phyloP scores from a whole-genome alignment of 2,329 filamentous ascomycete species.

The Penicillium sp. region DNA sequence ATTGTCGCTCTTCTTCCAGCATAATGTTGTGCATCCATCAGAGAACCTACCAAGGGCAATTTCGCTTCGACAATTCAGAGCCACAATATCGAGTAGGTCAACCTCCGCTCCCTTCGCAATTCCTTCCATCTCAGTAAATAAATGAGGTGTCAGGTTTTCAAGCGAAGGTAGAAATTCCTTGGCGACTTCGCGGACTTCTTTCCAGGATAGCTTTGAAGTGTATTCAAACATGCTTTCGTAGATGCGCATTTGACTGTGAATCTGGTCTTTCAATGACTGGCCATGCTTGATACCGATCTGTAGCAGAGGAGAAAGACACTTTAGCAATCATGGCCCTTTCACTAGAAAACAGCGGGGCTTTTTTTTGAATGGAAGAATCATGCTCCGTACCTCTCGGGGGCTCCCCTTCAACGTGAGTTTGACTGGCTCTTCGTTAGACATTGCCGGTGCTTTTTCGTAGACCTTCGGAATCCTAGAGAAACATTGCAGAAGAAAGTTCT shows the following conservation, averaged over 20 bases:
- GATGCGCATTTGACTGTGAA: conserved; percentile 53
- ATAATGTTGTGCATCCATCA: conserved; percentile 64
- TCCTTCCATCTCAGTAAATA: conserved; percentile 57
- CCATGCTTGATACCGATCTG: conserved; percentile 60
- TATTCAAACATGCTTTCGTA: conserved; percentile 56
- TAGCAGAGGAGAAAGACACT: background rate
- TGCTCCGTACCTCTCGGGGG: conserved; percentile 34
- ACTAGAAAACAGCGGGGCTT: background rate
- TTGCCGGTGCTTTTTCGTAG: conserved; percentile 42
- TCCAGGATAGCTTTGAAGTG: conserved; percentile 56
- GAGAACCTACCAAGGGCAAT: conserved; percentile 63
- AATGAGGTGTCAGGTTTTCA: conserved; percentile 42
- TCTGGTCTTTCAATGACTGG: conserved; percentile 44
- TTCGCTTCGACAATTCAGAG: conserved; percentile 65
- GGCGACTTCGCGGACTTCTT: conserved; percentile 53
- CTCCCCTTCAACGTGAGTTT: conserved; percentile 35
- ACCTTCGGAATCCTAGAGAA: too few species aligned
- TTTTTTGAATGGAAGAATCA: background rate
- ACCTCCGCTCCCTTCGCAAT: conserved; percentile 60
- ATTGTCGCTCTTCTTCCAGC: conserved; percentile 53
- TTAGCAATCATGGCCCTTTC: background rate
- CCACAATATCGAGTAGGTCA: conserved; percentile 60
- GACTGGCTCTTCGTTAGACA: conserved; percentile 38
- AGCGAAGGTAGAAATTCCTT: conserved; percentile 56
- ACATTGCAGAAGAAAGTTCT: background rate